Evolutionary conservation across 2,329 filamentous ascomycete species (phyloP).

Genomic region (Penicillium brevicompactum): DNA sequence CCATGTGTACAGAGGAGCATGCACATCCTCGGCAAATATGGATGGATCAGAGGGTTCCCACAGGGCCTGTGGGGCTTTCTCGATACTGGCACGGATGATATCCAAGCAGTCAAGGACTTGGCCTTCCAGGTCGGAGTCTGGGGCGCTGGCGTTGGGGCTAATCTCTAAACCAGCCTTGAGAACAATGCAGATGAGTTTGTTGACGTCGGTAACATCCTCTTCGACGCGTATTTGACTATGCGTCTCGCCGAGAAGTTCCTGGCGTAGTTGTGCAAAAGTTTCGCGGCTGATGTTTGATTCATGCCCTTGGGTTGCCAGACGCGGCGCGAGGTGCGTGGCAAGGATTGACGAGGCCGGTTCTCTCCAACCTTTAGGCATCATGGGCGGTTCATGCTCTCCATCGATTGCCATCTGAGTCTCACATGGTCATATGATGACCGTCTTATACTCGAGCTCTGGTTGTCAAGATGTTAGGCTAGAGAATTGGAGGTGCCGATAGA

Average conservation of each 20-base stretch:
- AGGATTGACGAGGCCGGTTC: conserved; percentile 70
- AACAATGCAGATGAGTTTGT: conserved; percentile 83
- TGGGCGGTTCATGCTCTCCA: conserved; percentile 19
- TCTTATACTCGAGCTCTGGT: background rate
- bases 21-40: conserved; percentile 52
- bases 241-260: conserved; percentile 58
- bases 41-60: conserved; percentile 66
- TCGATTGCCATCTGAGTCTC: conserved; percentile 29
- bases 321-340: conserved; percentile 83
- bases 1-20: conserved; percentile 56
- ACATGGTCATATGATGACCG: conserved; percentile 9
- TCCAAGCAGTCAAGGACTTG: conserved; percentile 68
- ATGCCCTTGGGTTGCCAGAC: conserved; percentile 67
- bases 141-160: conserved; percentile 62
- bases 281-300: conserved; percentile 67
- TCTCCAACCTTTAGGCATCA: conserved; percentile 23
- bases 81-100: conserved; percentile 73
- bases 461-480: conserved; percentile 3
- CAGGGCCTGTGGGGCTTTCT: conserved; percentile 69
- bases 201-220: conserved; percentile 74
- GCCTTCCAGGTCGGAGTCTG: conserved; percentile 46
- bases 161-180: conserved; percentile 73
- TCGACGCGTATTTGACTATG: conserved; percentile 53
- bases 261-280: conserved; percentile 74
- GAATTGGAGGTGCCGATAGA: conserved; percentile 7